Base-by-base conservation (phyloP, 805 yeast genomes). In the Candida sonorensis region DNA sequence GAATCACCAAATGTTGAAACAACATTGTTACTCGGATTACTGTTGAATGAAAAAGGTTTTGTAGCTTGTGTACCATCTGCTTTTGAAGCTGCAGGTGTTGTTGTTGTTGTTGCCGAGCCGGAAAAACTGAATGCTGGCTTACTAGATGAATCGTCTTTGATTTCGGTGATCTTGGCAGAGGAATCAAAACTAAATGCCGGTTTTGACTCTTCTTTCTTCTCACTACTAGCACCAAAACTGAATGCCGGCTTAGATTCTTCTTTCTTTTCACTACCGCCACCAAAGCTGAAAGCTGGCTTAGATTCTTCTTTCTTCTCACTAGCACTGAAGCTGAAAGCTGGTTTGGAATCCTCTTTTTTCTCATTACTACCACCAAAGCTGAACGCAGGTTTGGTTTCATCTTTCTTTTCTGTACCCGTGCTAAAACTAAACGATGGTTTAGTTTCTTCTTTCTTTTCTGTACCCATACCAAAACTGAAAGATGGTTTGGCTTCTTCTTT, bases 301-400 rank as follows among this genome's bases (percentile, higher is more conserved):
- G 23, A 32, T n/a, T 29, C 35, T 13, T 37, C 24, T 16, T 35
- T 25, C 24, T 31, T 25, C 16, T 11, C 14, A 9, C 31, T 10
- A 4, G 41, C n/a, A 8, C 46, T 46, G 30, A 46, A 46, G 7
- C 31, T 13, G 30, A 45, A 37, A 7, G 40, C 31, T 23, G 48
- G 42, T 12, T 33, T 32, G 3, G 17, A 23, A 18, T 29, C 39
- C 4, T 27, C 31, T 7, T 24, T 28, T 16, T 31, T 27, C 3
- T 31, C 33, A 12, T 28, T 30, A 18, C 34, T 34, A n/a, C n/a
- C 10, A 8, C 30, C 37, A 19, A 22, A 22, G 7, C 12, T 8
- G 12, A 22, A 22, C 11, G 23, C 23, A 8, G 23, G 23, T 22
- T 10, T 22, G 12, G 7, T 10, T 7, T 22, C 23, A 10, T 22